A percentile compares a stretch with the other conserved stretches of the same genome.
These are phyloP conservation scores for Astrothelium macrocarpum DNA, from an alignment of 495 filamentous ascomycete genomes.

Conservation along the genomic window DNA sequence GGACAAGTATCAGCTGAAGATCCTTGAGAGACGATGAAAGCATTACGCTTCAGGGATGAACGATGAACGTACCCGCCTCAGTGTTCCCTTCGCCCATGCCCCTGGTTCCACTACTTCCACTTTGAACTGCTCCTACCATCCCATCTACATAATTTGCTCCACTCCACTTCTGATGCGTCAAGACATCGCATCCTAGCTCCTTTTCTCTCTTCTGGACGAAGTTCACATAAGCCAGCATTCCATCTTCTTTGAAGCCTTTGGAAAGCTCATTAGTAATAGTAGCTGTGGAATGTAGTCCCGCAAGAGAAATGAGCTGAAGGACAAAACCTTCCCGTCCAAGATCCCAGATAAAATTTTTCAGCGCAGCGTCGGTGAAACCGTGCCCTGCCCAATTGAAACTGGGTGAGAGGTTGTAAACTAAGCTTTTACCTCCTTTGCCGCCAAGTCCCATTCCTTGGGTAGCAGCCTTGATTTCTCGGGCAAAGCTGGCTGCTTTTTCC, in stretches of 20 bases:
- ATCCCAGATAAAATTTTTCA: slow-evolving; percentile 92
- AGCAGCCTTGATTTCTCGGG: slow-evolving; percentile 54
- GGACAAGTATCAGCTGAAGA: not conserved
- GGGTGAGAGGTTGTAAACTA: slow-evolving; percentile 92
- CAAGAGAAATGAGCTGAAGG: slow-evolving; percentile 83
- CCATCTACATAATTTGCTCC: slow-evolving; percentile 89
- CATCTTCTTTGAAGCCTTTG: slow-evolving; percentile 70
- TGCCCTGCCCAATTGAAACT: slow-evolving; percentile 98
- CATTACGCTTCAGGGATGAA: not conserved
- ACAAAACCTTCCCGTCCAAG: slow-evolving; percentile 89
- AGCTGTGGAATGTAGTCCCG: slow-evolving; percentile 81
- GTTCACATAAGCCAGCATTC: slow-evolving; percentile 93
- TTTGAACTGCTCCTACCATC: slow-evolving; percentile 84
- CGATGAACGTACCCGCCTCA: slow-evolving; percentile 31
- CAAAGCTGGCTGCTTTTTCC: slow-evolving; percentile 61
- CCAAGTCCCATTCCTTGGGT: slow-evolving; percentile 40
- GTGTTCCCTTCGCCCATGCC: slow-evolving; percentile 43
- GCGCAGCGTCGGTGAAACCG: slow-evolving; percentile 68
- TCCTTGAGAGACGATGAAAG: not conserved
- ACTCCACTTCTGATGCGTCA: slow-evolving; percentile 98
- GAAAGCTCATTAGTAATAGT: slow-evolving; percentile 81
- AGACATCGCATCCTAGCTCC: slow-evolving; percentile 83
- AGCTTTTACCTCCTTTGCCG: slow-evolving; percentile 46
- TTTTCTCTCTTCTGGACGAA: slow-evolving; percentile 82
- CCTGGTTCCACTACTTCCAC: slow-evolving; percentile 52